Percentiles rank a stretch among this genome's conserved stretches.
These are phyloP conservation scores for Eimeria acervulina DNA, from an alignment of 169 alveolate genomes.

Conservation along the genomic window DNA sequence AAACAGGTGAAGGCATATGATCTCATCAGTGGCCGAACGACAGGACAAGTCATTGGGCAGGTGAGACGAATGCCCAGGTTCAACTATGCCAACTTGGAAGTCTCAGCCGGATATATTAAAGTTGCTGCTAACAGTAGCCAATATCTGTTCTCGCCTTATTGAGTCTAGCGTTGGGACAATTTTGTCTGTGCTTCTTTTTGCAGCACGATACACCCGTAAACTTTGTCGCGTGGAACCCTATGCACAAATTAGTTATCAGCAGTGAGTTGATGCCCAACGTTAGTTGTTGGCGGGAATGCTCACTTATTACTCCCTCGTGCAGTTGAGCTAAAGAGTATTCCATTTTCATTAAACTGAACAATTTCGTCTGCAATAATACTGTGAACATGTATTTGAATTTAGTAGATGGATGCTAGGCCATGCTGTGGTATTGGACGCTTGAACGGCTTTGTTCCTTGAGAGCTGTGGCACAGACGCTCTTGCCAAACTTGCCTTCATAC, in stretches of 20 bases:
- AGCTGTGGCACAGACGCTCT: not conserved
- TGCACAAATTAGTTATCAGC: slow-evolving; percentile 68
- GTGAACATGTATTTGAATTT: not conserved
- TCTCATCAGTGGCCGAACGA: slow-evolving; percentile 64
- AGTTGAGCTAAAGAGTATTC: not conserved
- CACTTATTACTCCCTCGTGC: not conserved
- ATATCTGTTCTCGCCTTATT: not conserved
- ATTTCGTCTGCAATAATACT: too few relatives aligned
- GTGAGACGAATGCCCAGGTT: slow-evolving; percentile 18
- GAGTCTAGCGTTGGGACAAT: not conserved
- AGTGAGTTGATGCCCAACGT: not conserved
- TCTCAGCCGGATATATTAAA: not conserved
- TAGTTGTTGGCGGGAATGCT: not conserved
- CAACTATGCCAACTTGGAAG: not conserved
- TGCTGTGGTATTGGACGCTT: not conserved
- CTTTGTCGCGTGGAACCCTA: slow-evolving; percentile 80
- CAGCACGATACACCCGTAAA: slow-evolving; percentile 84
- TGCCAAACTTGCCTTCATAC: too few relatives aligned
- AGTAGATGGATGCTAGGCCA: not conserved
- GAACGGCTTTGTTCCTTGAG: not conserved
- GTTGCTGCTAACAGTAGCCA: not conserved
- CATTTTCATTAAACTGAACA: not conserved
- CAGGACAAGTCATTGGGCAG: slow-evolving; percentile 81
- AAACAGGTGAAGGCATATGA: slow-evolving; percentile 79
- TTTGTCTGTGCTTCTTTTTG: not conserved